Conservation (phyloP, 2,329 filamentous ascomycete genomes). For the Aspergillus puulaauensis region DNA sequence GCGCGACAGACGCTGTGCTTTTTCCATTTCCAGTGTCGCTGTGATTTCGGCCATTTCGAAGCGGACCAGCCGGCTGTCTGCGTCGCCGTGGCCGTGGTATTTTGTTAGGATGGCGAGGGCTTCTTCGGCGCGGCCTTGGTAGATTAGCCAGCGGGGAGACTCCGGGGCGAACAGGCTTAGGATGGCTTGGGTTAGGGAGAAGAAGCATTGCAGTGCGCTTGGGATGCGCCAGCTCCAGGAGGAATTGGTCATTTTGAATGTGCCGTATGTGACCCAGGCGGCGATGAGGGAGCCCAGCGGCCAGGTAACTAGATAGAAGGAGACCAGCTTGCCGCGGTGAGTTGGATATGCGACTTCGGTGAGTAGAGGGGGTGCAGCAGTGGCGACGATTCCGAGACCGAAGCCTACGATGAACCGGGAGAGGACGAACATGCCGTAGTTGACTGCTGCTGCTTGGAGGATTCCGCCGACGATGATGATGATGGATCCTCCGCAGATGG, state of each 20-base stretch:
- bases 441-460: slow-evolving; percentile 22
- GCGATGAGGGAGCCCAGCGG: slow-evolving; percentile 28
- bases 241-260: slow-evolving; percentile 3
- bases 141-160: slow-evolving; percentile 11
- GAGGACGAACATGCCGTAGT: slow-evolving; percentile 27
- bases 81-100: slow-evolving; percentile 7
- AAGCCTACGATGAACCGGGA: slow-evolving; percentile 24
- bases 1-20: slow-evolving; percentile 10
- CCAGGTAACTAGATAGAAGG: slow-evolving; percentile 19
- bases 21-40: slow-evolving; percentile 22
- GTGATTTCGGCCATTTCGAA: slow-evolving; percentile 30
- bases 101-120: neutral
- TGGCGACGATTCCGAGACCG: slow-evolving; percentile 20
- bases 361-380: slow-evolving; percentile 23
- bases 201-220: slow-evolving; percentile 1
- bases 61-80: slow-evolving; percentile 18
- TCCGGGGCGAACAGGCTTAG: neutral
- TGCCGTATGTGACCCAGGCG: slow-evolving; percentile 22
- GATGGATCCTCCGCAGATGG: slow-evolving; percentile 40
- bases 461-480: slow-evolving; percentile 34
- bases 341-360: slow-evolving; percentile 26
- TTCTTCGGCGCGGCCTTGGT: slow-evolving; percentile 3
- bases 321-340: slow-evolving; percentile 22
- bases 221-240: slow-evolving; percentile 12
- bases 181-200: slow-evolving; percentile 1